These are phyloP conservation scores for Earliella scabrosa DNA, from an alignment of 1,284 basidiomycete genomes.

Conservation along the genomic window DNA sequence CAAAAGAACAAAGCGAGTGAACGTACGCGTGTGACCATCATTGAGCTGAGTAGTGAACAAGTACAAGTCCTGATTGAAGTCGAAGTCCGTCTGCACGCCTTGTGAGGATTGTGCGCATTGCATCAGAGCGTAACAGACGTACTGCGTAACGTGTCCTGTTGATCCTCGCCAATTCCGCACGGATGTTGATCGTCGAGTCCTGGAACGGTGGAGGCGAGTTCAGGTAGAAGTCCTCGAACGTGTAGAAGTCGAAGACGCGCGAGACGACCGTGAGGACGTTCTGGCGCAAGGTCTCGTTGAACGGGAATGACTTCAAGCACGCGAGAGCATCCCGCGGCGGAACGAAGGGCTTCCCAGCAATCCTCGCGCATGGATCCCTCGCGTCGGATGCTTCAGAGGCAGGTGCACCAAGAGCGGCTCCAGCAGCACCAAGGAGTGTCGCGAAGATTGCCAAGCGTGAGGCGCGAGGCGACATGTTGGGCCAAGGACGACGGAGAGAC, in stretches of 20 bases:
- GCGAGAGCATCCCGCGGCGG: conserved; percentile 58
- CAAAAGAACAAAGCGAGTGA: background rate
- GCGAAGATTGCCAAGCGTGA: conserved; percentile 9
- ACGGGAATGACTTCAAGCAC: conserved; percentile 63
- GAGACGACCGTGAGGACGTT: conserved; percentile 59
- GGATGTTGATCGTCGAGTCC: conserved; percentile 61
- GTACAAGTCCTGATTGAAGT: conserved; percentile 64
- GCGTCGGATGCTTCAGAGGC: too few species aligned
- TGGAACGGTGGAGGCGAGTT: conserved; percentile 64
- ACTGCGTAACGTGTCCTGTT: conserved; percentile 52
- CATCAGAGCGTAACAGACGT: conserved; percentile 15
- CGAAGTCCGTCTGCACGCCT: conserved; percentile 48
- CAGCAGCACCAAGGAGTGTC: conserved; percentile 1
- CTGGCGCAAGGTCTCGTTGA: conserved; percentile 65
- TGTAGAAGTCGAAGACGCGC: conserved; percentile 66
- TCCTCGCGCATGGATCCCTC: conserved; percentile 51
- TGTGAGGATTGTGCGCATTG: background rate
- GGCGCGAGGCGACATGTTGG: conserved; percentile 9
- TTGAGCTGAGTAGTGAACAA: conserved; percentile 61
- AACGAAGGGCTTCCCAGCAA: conserved; percentile 53
- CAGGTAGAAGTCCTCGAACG: conserved; percentile 66
- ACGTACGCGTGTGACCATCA: conserved; percentile 66
- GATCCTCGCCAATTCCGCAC: conserved; percentile 50
- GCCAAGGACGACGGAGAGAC: background rate
- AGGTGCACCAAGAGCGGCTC: conserved; percentile 8